Percentiles rank a stretch among this genome's conserved stretches.
These are phyloP conservation scores for Agroathelia rolfsii DNA, from an alignment of 1,284 basidiomycete genomes.

Conservation along the genomic window DNA sequence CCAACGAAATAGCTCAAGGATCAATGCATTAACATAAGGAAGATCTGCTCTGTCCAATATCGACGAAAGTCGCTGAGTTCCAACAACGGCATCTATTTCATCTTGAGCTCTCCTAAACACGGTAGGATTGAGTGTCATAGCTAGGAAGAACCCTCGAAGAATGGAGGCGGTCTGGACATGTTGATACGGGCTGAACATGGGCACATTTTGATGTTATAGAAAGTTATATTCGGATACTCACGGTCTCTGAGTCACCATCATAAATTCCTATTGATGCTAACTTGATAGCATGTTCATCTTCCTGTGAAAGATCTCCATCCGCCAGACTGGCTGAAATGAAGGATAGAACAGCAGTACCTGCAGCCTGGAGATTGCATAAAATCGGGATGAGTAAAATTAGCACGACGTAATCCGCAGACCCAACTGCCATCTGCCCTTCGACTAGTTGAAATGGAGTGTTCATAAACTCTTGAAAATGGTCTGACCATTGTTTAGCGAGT, in stretches of 20 bases:
- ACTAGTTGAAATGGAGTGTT: slow-evolving; percentile 47
- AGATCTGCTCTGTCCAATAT: slow-evolving; percentile 48
- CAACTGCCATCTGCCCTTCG: slow-evolving; percentile 47
- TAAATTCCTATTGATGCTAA: slow-evolving; percentile 54
- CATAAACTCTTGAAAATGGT: slow-evolving; percentile 40
- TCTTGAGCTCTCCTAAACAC: slow-evolving; percentile 43
- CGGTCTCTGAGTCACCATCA: slow-evolving; percentile 47
- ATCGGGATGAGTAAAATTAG: slow-evolving; percentile 2
- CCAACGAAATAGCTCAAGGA: slow-evolving; percentile 59
- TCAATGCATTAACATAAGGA: slow-evolving; percentile 51
- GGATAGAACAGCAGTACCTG: slow-evolving; percentile 39
- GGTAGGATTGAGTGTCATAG: slow-evolving; percentile 41
- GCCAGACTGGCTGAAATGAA: slow-evolving; percentile 38
- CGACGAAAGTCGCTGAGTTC: slow-evolving; percentile 47
- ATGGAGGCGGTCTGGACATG: slow-evolving; percentile 36
- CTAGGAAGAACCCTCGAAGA: slow-evolving; percentile 42
- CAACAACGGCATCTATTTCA: slow-evolving; percentile 56
- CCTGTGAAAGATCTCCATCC: slow-evolving; percentile 32
- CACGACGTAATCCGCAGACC: slow-evolving; percentile 1
- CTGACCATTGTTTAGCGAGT: slow-evolving; percentile 39
- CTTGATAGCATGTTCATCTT: slow-evolving; percentile 46
- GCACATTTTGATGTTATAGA: too few relatives aligned
- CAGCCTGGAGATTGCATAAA: slow-evolving; percentile 25
- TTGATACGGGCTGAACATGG: not conserved
- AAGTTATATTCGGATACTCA: too few relatives aligned